Evolutionary conservation across 2,329 filamentous ascomycete species (phyloP).

Genomic region (Cordyceps militaris): DNA sequence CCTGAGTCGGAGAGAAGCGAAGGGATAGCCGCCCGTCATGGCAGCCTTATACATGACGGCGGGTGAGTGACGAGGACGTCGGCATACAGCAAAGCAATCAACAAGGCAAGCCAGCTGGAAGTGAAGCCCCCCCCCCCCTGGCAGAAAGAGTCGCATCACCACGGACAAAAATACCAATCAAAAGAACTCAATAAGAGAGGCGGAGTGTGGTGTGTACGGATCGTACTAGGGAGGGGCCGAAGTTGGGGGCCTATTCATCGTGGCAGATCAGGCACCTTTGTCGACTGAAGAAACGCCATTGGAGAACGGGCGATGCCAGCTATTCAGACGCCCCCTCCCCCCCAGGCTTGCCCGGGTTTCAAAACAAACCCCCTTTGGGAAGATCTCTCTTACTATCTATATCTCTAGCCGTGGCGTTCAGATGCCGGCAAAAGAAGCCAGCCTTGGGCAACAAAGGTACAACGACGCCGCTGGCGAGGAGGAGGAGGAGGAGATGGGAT

Average conservation of each 20-base stretch:
- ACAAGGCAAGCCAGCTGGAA: not conserved
- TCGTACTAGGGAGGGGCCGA: too few relatives aligned
- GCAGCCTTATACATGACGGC: not conserved
- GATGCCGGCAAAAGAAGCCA: too few relatives aligned
- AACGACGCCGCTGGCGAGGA: too few relatives aligned
- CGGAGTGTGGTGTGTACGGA: too few relatives aligned
- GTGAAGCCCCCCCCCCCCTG: not conserved
- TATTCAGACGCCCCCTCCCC: too few relatives aligned
- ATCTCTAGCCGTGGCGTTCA: too few relatives aligned
- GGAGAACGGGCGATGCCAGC: too few relatives aligned
- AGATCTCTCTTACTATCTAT: too few relatives aligned
- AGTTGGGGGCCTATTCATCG: not conserved
- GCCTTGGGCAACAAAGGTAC: too few relatives aligned
- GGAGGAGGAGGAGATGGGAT: too few relatives aligned
- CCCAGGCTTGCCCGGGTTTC: too few relatives aligned
- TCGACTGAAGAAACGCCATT: too few relatives aligned
- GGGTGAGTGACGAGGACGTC: not conserved
- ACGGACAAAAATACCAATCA: slow-evolving; percentile 5
- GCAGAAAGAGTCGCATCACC: not conserved
- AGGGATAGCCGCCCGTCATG: not conserved
- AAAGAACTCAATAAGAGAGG: slow-evolving; percentile 7
- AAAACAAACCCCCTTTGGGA: not conserved
- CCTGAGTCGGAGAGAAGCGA: not conserved
- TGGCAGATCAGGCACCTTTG: not conserved
- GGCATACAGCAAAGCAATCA: not conserved